Conservation (phyloP, 495 filamentous ascomycete species). For the Astrocystis sublimbata region DNA sequence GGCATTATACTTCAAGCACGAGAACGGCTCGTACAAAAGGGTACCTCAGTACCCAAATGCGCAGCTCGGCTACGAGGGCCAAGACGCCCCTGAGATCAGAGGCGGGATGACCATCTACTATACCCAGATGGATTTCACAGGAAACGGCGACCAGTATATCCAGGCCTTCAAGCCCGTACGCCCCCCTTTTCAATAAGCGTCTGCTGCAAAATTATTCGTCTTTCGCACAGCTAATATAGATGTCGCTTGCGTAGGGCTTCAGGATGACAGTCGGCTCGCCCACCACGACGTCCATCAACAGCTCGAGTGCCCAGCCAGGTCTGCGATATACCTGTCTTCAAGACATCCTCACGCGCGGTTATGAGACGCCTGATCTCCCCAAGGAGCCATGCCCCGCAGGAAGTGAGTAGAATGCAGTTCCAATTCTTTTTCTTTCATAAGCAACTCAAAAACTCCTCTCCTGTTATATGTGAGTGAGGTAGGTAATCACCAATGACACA, state of each 20-base stretch:
- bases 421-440: too few species aligned
- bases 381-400: constrained; percentile 38
- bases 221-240: constrained; percentile 9
- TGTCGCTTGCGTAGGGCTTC: constrained; percentile 43
- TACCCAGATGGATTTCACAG: constrained; percentile 46
- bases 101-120: constrained; percentile 58
- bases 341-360: constrained; percentile 41
- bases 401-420: constrained; percentile 4
- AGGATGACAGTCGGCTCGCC: constrained; percentile 55
- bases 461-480: too few species aligned
- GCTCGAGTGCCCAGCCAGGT: constrained; percentile 33
- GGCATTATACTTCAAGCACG: constrained; percentile 49
- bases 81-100: constrained; percentile 42
- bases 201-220: neutral
- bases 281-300: constrained; percentile 29
- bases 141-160: constrained; percentile 44
- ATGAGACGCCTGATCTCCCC: constrained; percentile 48
- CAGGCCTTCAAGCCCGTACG: constrained; percentile 49
- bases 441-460: too few species aligned
- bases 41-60: constrained; percentile 49
- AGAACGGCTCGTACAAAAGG: constrained; percentile 53
- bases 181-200: neutral
- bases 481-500: too few species aligned
- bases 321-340: constrained; percentile 51
- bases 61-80: constrained; percentile 27